Conservation (phyloP, 78 protist species). For the Dictyostelium purpureum region DNA sequence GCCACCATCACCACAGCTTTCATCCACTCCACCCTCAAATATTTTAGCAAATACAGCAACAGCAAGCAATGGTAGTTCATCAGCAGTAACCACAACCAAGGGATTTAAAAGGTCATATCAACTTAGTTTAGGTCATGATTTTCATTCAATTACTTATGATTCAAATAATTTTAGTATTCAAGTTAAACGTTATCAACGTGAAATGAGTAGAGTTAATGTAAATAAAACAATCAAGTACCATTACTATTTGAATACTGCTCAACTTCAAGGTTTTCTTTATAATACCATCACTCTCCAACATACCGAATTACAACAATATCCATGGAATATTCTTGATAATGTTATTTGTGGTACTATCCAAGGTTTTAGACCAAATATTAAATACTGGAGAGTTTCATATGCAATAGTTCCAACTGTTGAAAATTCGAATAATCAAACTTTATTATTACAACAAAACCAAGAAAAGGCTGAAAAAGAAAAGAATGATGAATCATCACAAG, state of each 20-base stretch:
- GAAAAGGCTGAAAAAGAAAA: slow-evolving; percentile 6
- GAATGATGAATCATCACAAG: background rate
- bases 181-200: slow-evolving; percentile 72
- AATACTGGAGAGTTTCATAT: slow-evolving; percentile 53
- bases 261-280: background rate
- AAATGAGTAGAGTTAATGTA: background rate
- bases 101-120: slow-evolving; percentile 17
- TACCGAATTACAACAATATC: slow-evolving; percentile 24
- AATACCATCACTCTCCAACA: slow-evolving; percentile 22
- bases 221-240: slow-evolving; percentile 13
- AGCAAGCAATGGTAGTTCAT: background rate
- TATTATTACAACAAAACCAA: background rate
- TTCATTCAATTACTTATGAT: slow-evolving; percentile 67
- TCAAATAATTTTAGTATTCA: slow-evolving; percentile 60
- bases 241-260: slow-evolving; percentile 40
- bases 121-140: slow-evolving; percentile 71
- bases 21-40: background rate
- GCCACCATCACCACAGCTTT: background rate
- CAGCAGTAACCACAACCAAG: background rate
- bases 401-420: slow-evolving; percentile 31
- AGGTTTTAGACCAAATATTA: slow-evolving; percentile 11
- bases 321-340: slow-evolving; percentile 70
- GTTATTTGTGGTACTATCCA: slow-evolving; percentile 56
- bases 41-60: background rate
- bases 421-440: background rate